Percentiles rank a stretch among this genome's conserved stretches.
Evolutionary conservation across 2,329 filamentous ascomycete species (phyloP).

Genomic region (Triangularia setosa): DNA sequence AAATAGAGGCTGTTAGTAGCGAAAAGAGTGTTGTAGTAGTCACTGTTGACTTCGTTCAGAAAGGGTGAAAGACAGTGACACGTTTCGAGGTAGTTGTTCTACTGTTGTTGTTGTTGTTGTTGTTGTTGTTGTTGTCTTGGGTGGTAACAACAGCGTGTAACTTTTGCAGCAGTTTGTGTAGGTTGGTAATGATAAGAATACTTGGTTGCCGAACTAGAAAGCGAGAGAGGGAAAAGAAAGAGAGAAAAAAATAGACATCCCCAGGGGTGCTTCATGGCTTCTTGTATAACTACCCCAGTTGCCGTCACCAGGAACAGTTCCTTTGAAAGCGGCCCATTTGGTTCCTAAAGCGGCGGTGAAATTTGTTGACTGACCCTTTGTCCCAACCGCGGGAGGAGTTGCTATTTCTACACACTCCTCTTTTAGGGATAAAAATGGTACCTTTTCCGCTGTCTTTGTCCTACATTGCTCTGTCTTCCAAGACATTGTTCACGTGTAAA

Average conservation of each 20-base stretch:
- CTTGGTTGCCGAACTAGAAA: neutral
- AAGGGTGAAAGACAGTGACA: neutral
- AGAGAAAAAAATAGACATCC: neutral
- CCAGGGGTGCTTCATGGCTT: neutral
- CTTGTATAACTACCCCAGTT: constrained; percentile 13
- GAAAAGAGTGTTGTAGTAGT: constrained; percentile 7
- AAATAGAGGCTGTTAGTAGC: constrained; percentile 14
- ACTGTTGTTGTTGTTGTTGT: constrained; percentile 10
- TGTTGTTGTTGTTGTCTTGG: constrained; percentile 10
- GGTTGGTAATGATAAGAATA: constrained; percentile 1
- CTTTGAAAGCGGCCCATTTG: constrained; percentile 12
- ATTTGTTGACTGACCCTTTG: neutral
- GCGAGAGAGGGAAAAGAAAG: neutral
- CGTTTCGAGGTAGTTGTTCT: constrained; percentile 5
- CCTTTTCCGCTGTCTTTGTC: neutral
- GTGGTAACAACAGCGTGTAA: constrained; percentile 3
- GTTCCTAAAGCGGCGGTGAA: constrained; percentile 7
- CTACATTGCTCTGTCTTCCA: constrained; percentile 5
- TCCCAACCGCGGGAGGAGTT: neutral
- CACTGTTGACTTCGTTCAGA: neutral
- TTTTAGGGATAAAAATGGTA: neutral
- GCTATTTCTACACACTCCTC: constrained; percentile 16
- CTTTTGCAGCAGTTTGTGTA: constrained; percentile 7
- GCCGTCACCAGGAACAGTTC: neutral
- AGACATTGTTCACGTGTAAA: constrained; percentile 16